phyloP scores from a whole-genome alignment of 2,329 filamentous ascomycete species.

The Pyricularia sp. region DNA sequence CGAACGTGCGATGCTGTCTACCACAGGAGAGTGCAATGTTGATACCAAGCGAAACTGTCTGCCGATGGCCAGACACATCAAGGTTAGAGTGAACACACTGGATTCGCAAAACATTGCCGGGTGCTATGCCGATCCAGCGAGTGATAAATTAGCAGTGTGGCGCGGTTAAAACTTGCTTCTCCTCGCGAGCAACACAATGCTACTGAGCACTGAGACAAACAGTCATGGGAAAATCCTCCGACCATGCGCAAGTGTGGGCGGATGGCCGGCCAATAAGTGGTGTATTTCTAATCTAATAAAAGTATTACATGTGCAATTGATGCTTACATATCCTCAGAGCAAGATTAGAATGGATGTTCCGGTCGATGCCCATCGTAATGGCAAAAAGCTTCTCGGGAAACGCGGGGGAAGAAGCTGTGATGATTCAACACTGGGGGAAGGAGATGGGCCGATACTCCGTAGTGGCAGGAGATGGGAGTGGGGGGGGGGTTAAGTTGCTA shows the following conservation, averaged over 20 bases:
- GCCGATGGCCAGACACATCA: not conserved
- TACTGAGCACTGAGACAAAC: no score
- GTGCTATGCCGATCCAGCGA: not conserved
- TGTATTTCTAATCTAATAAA: not conserved
- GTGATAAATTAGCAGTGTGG: not conserved
- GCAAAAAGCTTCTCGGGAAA: not conserved
- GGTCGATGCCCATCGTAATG: not conserved
- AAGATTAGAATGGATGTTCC: not conserved
- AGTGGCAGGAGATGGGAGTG: no score
- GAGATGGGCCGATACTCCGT: not conserved
- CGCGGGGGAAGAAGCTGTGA: not conserved
- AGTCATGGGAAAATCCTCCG: no score
- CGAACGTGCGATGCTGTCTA: not conserved
- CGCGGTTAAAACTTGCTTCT: not conserved
- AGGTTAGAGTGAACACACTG: not conserved
- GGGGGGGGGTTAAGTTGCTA: no score
- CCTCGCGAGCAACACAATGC: not conserved
- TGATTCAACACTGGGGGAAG: not conserved
- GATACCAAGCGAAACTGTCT: not conserved
- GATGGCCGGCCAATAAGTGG: not conserved
- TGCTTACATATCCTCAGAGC: not conserved
- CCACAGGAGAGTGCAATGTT: not conserved
- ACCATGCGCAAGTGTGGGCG: not conserved
- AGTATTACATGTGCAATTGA: not conserved
- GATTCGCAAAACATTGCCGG: not conserved